These are phyloP conservation scores for Knoxdaviesia proteae DNA, from an alignment of 2,329 filamentous ascomycete genomes.

Conservation along the genomic window DNA sequence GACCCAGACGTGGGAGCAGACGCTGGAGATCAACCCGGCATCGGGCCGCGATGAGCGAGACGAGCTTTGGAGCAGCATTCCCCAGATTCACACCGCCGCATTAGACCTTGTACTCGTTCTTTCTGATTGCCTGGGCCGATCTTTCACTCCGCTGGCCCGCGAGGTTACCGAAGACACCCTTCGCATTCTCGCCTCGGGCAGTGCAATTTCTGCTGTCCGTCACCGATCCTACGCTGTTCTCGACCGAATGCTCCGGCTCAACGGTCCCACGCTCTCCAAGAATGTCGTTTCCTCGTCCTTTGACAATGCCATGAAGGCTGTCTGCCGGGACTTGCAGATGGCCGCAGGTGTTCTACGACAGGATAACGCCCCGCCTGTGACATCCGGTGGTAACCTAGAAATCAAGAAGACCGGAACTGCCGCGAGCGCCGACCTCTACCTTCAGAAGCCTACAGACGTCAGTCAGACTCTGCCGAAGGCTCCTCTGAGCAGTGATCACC, in stretches of 20 bases:
- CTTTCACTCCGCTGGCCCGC: conserved; percentile 36
- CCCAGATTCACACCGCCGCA: conserved; percentile 52
- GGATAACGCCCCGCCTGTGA: conserved; percentile 11
- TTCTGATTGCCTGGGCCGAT: conserved; percentile 33
- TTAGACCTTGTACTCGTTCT: conserved; percentile 40
- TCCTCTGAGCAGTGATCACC: conserved; percentile 5
- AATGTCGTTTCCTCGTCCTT: conserved; percentile 38
- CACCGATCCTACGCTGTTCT: conserved; percentile 38
- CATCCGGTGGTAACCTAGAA: no score
- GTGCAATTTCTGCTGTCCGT: conserved; percentile 32
- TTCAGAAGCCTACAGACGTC: conserved; percentile 20
- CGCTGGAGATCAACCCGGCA: conserved; percentile 46
- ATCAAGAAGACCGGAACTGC: conserved; percentile 15
- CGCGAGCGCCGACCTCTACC: conserved; percentile 53
- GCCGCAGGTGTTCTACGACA: conserved; percentile 26
- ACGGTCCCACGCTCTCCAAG: conserved; percentile 48
- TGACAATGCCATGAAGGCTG: conserved; percentile 38
- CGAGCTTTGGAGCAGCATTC: conserved; percentile 51
- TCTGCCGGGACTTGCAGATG: conserved; percentile 53
- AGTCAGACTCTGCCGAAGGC: conserved; percentile 8
- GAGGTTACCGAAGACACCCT: conserved; percentile 49
- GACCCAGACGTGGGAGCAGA: conserved; percentile 24
- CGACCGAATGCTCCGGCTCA: conserved; percentile 32
- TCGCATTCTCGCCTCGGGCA: conserved; percentile 45
- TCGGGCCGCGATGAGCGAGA: conserved; percentile 67